A percentile compares a stretch with the other conserved stretches of the same genome.
phyloP scores from a whole-genome alignment of 2,329 filamentous ascomycete species.

The Raffaelea ambrosiae region DNA sequence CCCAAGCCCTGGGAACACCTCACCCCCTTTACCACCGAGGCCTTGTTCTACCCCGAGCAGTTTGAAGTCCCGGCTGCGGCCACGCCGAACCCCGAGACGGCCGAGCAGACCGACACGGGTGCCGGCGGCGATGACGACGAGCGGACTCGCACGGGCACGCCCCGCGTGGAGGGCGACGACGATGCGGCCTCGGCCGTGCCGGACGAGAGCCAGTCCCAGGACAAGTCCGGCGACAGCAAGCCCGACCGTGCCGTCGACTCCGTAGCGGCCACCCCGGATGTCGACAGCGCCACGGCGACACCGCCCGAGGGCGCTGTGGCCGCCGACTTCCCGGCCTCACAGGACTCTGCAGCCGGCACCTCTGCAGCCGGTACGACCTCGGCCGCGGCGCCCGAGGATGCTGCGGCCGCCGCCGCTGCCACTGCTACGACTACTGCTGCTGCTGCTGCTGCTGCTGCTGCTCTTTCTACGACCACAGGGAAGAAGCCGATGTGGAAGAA shows the following conservation, averaged over 20 bases:
- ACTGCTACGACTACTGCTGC: too few relatives aligned
- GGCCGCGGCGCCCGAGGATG: neutral
- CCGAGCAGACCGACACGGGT: neutral
- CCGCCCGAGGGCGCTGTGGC: neutral
- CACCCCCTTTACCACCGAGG: constrained; percentile 11
- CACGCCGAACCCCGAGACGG: neutral
- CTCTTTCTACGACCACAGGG: constrained; percentile 7
- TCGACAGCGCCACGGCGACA: constrained; percentile 3
- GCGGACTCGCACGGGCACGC: neutral
- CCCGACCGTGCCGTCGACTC: neutral
- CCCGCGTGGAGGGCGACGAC: neutral
- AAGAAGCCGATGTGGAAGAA: constrained; percentile 19
- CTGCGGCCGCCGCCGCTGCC: neutral
- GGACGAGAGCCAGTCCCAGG: neutral
- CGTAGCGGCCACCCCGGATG: neutral
- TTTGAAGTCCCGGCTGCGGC: constrained; percentile 6
- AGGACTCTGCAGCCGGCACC: too few relatives aligned
- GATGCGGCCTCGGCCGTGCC: neutral
- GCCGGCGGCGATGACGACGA: neutral
- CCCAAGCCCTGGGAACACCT: constrained; percentile 11
- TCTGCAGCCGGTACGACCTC: neutral
- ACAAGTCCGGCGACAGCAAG: neutral
- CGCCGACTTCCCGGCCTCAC: neutral
- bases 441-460: too few relatives aligned
- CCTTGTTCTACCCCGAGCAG: constrained; percentile 12